A percentile compares a stretch with the other conserved stretches of the same genome.
Evolutionary conservation across 306 rosid species (phyloP).

Genomic region (Hippophae gyantsensis): DNA sequence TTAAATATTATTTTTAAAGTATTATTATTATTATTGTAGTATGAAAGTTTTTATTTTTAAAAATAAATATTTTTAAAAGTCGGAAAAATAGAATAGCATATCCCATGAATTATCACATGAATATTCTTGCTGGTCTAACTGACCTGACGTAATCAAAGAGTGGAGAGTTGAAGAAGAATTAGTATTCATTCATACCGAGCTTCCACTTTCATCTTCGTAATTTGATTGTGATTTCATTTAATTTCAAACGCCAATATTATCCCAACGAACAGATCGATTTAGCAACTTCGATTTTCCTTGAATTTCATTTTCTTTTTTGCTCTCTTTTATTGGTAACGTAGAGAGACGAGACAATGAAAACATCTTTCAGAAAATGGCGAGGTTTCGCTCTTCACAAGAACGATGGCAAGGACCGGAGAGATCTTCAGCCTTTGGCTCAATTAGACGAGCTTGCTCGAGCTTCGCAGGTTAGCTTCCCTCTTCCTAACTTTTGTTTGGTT

Average conservation of each 20-base stretch:
- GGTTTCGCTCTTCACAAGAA: slow-evolving; percentile 69
- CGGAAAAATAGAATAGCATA: too few relatives aligned
- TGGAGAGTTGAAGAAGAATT: slow-evolving; percentile 14
- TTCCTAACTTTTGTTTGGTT: too few relatives aligned
- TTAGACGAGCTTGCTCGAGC: slow-evolving; percentile 92
- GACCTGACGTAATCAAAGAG: slow-evolving; percentile 19
- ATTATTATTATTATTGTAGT: too few relatives aligned
- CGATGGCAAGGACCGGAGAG: slow-evolving; percentile 34
- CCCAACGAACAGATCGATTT: too few relatives aligned
- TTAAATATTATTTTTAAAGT: too few relatives aligned
- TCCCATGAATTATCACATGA: not conserved
- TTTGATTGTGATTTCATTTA: too few relatives aligned
- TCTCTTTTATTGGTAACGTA: not conserved
- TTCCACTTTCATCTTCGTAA: too few relatives aligned
- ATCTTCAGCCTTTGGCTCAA: slow-evolving; percentile 49
- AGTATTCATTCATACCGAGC: not conserved
- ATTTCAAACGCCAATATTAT: too few relatives aligned
- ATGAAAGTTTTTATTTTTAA: too few relatives aligned
- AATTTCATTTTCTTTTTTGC: not conserved
- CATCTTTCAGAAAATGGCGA: slow-evolving; percentile 63
- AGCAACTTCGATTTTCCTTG: too few relatives aligned
- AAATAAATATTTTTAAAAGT: too few relatives aligned
- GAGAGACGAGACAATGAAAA: slow-evolving; percentile 41
- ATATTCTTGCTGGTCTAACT: not conserved
- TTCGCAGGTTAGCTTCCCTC: slow-evolving; percentile 31